These are phyloP conservation scores for Leptosphaerulina australis DNA, from an alignment of 2,329 filamentous ascomycete genomes.

Conservation along the genomic window DNA sequence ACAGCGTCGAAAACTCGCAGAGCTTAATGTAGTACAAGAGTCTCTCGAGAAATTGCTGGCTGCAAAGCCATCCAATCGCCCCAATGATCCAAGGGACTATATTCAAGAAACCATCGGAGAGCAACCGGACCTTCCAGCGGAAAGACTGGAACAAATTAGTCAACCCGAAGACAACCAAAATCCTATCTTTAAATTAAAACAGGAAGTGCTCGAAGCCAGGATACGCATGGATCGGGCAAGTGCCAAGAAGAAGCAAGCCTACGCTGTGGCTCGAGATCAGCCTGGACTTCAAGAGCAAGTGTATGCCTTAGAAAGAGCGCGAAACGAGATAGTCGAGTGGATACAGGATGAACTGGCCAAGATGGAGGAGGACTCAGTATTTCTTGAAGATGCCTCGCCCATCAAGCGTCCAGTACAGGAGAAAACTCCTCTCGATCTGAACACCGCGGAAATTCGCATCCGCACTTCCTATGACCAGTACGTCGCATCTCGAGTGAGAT, in stretches of 20 bases:
- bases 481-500: conserved; percentile 27
- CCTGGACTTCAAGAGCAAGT: conserved; percentile 40
- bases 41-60: conserved; percentile 50
- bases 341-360: conserved; percentile 57
- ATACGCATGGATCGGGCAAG: conserved; percentile 42
- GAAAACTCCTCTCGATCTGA: conserved; percentile 19
- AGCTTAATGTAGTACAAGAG: conserved; percentile 55
- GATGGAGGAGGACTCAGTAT: conserved; percentile 46
- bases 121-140: conserved; percentile 46
- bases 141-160: conserved; percentile 35
- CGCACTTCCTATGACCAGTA: conserved; percentile 42
- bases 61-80: conserved; percentile 41
- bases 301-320: conserved; percentile 52
- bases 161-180: conserved; percentile 30
- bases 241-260: conserved; percentile 25
- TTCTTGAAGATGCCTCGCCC: conserved; percentile 44
- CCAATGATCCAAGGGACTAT: conserved; percentile 34
- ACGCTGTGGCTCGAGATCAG: not conserved
- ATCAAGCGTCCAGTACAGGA: conserved; percentile 30
- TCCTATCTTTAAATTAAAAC: conserved; percentile 46
- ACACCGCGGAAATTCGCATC: conserved; percentile 34
- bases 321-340: conserved; percentile 59
- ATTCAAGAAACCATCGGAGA: conserved; percentile 43
- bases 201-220: conserved; percentile 47
- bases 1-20: conserved; percentile 53